Conservation (phyloP, 331 rosid species). For the Saraca asoca region DNA sequence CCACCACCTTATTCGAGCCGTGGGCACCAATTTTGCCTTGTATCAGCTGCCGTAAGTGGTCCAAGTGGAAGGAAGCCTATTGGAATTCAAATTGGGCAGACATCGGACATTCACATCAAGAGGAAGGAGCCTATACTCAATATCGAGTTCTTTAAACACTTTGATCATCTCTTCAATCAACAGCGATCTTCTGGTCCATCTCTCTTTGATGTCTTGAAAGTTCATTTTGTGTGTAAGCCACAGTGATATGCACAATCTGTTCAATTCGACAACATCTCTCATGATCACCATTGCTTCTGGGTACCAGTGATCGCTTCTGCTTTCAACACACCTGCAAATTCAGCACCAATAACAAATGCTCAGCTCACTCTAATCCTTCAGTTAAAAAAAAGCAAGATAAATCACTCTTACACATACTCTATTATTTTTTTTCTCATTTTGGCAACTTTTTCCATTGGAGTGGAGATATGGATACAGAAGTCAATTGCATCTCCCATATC, state of each 20-base stretch:
- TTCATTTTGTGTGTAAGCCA: conserved; percentile 59
- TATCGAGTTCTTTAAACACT: conserved; percentile 57
- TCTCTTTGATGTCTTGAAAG: conserved; percentile 58
- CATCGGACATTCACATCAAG: conserved; percentile 49
- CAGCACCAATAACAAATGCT: background rate
- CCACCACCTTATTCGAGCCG: no score
- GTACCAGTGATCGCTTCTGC: conserved; percentile 64
- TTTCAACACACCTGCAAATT: conserved; percentile 28
- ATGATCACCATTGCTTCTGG: conserved; percentile 48
- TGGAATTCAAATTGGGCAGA: conserved; percentile 34
- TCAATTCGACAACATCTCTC: conserved; percentile 50
- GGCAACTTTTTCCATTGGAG: conserved; percentile 57
- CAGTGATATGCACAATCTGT: conserved; percentile 44
- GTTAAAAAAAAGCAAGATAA: background rate
- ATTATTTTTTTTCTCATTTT: conserved; percentile 49
- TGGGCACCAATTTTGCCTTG: no score
- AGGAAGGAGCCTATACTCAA: conserved; percentile 57
- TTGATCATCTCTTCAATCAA: conserved; percentile 60
- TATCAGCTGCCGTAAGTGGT: background rate
- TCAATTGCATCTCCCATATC: conserved; percentile 64
- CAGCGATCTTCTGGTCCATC: conserved; percentile 46
- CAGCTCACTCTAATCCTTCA: no score
- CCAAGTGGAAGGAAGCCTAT: conserved; percentile 36
- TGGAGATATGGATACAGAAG: conserved; percentile 56
- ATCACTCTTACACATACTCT: conserved; percentile 34